Evolutionary conservation across 768 basidiomycete species (phyloP).

Genomic region (Ramaria rubella): DNA sequence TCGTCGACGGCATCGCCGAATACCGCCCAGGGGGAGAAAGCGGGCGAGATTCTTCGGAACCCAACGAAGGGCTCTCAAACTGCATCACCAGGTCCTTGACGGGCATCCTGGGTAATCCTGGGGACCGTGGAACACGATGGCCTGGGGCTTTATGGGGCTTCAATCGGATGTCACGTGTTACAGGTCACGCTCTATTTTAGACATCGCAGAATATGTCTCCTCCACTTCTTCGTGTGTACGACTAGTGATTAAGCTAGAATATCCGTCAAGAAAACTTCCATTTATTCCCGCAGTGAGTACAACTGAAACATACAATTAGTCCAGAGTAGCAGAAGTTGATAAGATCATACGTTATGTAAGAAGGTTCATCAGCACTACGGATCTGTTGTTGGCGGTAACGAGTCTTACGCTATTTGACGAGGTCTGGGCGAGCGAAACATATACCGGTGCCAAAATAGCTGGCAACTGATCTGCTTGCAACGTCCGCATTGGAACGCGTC

Average conservation of each 20-base stretch:
- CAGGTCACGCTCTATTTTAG: no score
- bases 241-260: background rate
- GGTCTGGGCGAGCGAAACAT: background rate
- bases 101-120: conserved; percentile 18
- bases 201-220: no score
- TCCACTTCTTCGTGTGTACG: no score
- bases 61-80: conserved; percentile 19
- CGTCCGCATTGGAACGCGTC: conserved; percentile 95
- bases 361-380: conserved; percentile 95
- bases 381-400: conserved; percentile 96
- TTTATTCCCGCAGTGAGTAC: conserved; percentile 62
- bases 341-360: conserved; percentile 72
- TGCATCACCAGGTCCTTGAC: conserved; percentile 25
- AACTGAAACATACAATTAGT: conserved; percentile 30
- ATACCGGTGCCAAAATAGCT: background rate
- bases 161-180: background rate
- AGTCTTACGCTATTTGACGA: conserved; percentile 58
- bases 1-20: background rate
- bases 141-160: background rate
- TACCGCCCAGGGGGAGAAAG: background rate
- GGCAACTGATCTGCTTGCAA: conserved; percentile 74
- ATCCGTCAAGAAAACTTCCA: conserved; percentile 50
- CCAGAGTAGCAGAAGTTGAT: conserved; percentile 1
- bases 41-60: background rate
- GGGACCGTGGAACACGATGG: background rate